A percentile compares a stretch with the other conserved stretches of the same genome.
These are phyloP conservation scores for Azolla pinnata DNA, from an alignment of 75 land plant species.

Conservation along the genomic window DNA sequence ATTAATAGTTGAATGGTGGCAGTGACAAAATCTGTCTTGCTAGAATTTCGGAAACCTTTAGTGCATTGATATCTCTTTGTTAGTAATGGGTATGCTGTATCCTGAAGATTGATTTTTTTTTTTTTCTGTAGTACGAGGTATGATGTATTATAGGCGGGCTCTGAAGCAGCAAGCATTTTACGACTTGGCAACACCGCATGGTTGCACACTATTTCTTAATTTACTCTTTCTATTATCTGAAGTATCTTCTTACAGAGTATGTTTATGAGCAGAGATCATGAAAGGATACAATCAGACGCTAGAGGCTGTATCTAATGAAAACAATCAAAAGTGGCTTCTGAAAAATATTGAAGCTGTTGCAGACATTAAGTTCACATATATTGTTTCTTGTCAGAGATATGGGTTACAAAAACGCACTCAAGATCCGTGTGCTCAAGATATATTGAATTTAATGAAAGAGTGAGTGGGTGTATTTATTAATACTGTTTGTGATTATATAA, in stretches of 20 bases:
- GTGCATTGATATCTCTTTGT: no score
- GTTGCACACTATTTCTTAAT: not conserved
- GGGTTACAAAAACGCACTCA: conserved; percentile 76
- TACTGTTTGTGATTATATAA: no score
- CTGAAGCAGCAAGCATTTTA: conserved; percentile 88
- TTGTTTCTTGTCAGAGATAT: conserved; percentile 97
- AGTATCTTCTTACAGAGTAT: not conserved
- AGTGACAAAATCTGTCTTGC: conserved; percentile 1
- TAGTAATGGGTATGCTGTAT: no score
- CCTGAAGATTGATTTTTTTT: no score
- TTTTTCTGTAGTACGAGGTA: conserved; percentile 61
- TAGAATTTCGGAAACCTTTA: no score
- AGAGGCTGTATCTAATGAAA: no score
- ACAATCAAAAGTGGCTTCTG: conserved; percentile 39
- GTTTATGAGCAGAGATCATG: no score
- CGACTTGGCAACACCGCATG: conserved; percentile 52
- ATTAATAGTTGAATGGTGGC: no score
- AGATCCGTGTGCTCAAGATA: conserved; percentile 82
- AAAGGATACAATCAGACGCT: no score
- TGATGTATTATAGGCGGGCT: conserved; percentile 95
- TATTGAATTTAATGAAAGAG: conserved; percentile 71
- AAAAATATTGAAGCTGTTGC: conserved; percentile 66
- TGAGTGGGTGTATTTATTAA: conserved; percentile 31
- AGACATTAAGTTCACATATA: conserved; percentile 94
- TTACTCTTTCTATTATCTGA: not conserved